Evolutionary conservation across 768 basidiomycete species (phyloP).

Genomic region (Calocybe gangraenosa): DNA sequence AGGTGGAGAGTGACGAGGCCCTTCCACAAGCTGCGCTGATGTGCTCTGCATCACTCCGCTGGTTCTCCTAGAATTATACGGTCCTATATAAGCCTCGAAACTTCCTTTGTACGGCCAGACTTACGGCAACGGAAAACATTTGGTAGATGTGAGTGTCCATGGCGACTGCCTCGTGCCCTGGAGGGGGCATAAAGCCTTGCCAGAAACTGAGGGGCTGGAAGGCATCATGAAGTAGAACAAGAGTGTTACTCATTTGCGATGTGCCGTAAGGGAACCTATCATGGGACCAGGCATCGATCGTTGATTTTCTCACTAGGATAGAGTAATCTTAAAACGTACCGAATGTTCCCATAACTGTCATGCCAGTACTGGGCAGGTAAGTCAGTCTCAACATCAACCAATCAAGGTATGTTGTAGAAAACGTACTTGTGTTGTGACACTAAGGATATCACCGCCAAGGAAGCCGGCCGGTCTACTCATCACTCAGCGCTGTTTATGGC

Average conservation of each 20-base stretch:
- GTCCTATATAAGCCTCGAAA: neutral
- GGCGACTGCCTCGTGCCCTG: constrained; percentile 58
- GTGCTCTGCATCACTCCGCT: constrained; percentile 47
- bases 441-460: constrained; percentile 45
- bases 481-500: neutral
- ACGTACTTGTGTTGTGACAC: constrained; percentile 39
- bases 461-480: constrained; percentile 67
- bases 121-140: constrained; percentile 58
- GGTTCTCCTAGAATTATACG: constrained; percentile 33
- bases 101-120: constrained; percentile 16
- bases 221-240: constrained; percentile 73
- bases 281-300: constrained; percentile 8
- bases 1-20: constrained; percentile 40
- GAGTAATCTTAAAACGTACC: constrained; percentile 32
- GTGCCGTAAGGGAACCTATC: constrained; percentile 31
- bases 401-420: neutral
- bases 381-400: constrained; percentile 7
- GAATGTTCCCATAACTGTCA: constrained; percentile 72
- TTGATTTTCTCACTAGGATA: neutral
- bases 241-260: constrained; percentile 51
- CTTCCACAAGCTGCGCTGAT: constrained; percentile 55
- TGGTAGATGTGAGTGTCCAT: constrained; percentile 83
- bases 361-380: constrained; percentile 52
- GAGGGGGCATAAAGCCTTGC: constrained; percentile 55
- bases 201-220: constrained; percentile 74